Base-by-base conservation (phyloP, 2,329 filamentous ascomycete genomes). In the Cercospora brassicicola region DNA sequence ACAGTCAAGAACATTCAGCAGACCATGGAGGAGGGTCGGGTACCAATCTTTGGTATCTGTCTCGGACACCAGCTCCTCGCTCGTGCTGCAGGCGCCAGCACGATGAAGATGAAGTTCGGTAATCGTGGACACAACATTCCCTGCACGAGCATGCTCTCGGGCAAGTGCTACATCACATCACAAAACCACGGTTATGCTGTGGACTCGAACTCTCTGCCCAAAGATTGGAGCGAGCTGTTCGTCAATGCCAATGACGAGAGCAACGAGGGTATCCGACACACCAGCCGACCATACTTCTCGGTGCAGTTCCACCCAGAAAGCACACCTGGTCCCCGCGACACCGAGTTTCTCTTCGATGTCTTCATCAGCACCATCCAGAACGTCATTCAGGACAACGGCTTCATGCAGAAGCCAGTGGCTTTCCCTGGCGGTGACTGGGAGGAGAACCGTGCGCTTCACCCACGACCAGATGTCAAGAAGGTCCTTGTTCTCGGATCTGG, bases 301-400 rank as follows among this genome's bases (percentile, higher is more conserved):
- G 95, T 98, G n/a, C 95, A 99, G 79, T 99, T 99, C 83, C 95
- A 99, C 78, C 95, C 95, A 0, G 95, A 99, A 82, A 97, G 94
- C 84, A 96, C 93, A 0, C 95, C 95, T 2, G 95, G 95, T 67
- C 95, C 95, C 62, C 88, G 93, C 39, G 95, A 99, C 79, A 99
- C 95, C 30, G 95, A 99, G 80, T 97, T 92, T 78, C 86, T 99
- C 28, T 99, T 99, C 73, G 94, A 99, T 80, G 93, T 98, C 71
- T 99, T 99, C 84, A 91, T 99, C 78, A 84, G 90, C 81, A 91
- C 93, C 20, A 92, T 98, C 73, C 84, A 87, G 77, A 86, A 90
- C 74, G 91, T 91, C 67, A 84, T 93, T 59, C 82, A 86, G 65
- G 89, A 93, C 69, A 81, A 87, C 15, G 85, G 87, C 70, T 84